Conservation (phyloP, 225 moss, liverwort and hornwort species). For the Marchantia polymorpha region DNA sequence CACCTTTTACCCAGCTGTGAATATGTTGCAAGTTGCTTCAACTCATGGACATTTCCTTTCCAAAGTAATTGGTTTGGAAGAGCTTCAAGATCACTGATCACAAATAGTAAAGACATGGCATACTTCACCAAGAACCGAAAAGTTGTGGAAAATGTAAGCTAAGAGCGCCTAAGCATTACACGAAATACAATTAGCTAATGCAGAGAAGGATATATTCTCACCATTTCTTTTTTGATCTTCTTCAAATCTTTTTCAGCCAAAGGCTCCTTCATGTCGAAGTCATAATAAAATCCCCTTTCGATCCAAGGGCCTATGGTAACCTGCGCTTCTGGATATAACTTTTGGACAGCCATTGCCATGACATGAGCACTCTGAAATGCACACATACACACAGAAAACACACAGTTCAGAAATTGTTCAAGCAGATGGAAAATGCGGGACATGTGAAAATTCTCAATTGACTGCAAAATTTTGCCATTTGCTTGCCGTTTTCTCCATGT, state of each 20-base stretch:
- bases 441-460: background rate
- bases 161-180: background rate
- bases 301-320: constrained; percentile 98
- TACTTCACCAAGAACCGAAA: background rate
- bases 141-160: background rate
- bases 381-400: background rate
- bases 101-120: background rate
- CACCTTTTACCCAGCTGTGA: background rate
- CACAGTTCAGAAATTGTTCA: background rate
- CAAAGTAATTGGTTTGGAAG: too few species aligned
- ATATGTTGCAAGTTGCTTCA: background rate
- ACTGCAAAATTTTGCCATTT: background rate
- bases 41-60: too few species aligned
- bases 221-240: constrained; percentile 99
- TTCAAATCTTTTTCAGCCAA: constrained; percentile 91
- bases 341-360: constrained; percentile 99
- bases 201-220: constrained; percentile 11
- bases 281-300: constrained; percentile 96
- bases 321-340: constrained; percentile 88
- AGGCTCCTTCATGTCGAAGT: constrained; percentile 93
- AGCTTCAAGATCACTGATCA: too few species aligned
- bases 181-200: too few species aligned
- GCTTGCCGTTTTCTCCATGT: background rate
- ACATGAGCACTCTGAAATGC: constrained; percentile 81
- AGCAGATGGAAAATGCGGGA: background rate